These are phyloP conservation scores for Staphylotrichum tortipilum DNA, from an alignment of 495 filamentous ascomycete genomes.

Conservation along the genomic window DNA sequence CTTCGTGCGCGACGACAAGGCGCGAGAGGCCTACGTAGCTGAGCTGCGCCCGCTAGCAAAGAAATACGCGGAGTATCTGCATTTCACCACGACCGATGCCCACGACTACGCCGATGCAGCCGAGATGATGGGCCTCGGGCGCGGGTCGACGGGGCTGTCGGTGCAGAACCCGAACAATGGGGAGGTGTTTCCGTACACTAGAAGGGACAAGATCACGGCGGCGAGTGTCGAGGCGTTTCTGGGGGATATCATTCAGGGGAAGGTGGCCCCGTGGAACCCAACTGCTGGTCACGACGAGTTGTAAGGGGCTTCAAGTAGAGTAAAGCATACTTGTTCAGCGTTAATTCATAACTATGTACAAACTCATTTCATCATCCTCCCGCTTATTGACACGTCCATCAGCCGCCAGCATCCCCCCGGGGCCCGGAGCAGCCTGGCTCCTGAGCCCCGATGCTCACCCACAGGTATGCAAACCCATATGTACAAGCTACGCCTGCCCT, in stretches of 20 bases:
- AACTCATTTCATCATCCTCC: no score
- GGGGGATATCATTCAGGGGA: slow-evolving; percentile 37
- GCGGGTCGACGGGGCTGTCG: slow-evolving; percentile 20
- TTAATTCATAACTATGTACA: no score
- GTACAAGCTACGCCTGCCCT: background rate
- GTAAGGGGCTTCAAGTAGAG: slow-evolving; percentile 8
- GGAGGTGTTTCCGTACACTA: slow-evolving; percentile 32
- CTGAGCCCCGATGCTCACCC: no score
- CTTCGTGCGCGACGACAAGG: slow-evolving; percentile 22
- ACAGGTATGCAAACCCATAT: background rate
- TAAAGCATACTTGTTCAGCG: no score
- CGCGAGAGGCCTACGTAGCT: slow-evolving; percentile 23
- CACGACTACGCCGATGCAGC: slow-evolving; percentile 40
- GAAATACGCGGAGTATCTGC: slow-evolving; percentile 41
- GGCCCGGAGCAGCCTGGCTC: no score
- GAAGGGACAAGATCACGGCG: slow-evolving; percentile 23
- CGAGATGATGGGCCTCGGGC: slow-evolving; percentile 28
- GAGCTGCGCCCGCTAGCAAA: slow-evolving; percentile 36
- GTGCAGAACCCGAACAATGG: slow-evolving; percentile 39
- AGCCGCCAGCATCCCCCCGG: no score
- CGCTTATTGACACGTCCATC: no score
- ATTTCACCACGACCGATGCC: slow-evolving; percentile 39
- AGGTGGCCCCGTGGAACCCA: slow-evolving; percentile 27
- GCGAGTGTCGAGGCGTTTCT: slow-evolving; percentile 33
- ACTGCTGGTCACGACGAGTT: slow-evolving; percentile 29